A percentile compares a stretch with the other conserved stretches of the same genome.
Conservation (phyloP, 2,329 filamentous ascomycete genomes). For the Ustilaginoidea virens region DNA sequence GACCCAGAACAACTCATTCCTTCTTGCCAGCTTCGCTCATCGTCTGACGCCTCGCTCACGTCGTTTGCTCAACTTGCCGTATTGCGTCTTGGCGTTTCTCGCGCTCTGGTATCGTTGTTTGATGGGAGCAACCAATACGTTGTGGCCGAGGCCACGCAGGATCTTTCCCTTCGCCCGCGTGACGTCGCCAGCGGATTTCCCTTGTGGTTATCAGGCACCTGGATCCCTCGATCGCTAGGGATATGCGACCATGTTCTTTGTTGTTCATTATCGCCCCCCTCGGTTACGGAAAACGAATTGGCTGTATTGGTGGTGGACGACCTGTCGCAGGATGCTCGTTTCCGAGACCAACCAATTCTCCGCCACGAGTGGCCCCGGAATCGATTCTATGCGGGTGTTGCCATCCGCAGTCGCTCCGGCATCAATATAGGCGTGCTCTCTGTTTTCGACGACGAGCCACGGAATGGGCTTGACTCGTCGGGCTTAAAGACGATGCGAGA, state of each 20-base stretch:
- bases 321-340: conserved; percentile 11
- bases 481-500: conserved; percentile 9
- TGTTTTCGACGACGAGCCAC: conserved; percentile 7
- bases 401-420: conserved; percentile 16
- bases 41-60: conserved; percentile 21
- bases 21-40: conserved; percentile 8
- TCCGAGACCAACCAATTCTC: conserved; percentile 9
- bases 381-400: conserved; percentile 19
- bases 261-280: background rate
- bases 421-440: conserved; percentile 21
- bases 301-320: conserved; percentile 1
- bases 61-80: conserved; percentile 30
- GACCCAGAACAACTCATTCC: conserved; percentile 1
- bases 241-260: conserved; percentile 3
- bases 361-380: conserved; percentile 5
- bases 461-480: conserved; percentile 8
- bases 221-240: conserved; percentile 10
- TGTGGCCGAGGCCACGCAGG: conserved; percentile 27
- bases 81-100: conserved; percentile 22
- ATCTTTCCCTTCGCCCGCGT: conserved; percentile 1
- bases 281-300: background rate
- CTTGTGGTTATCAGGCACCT: conserved; percentile 9
- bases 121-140: conserved; percentile 28
- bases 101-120: conserved; percentile 31
- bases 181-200: background rate